These are phyloP conservation scores for Mycena sp. DNA, from an alignment of 1,284 basidiomycete genomes.

Conservation along the genomic window DNA sequence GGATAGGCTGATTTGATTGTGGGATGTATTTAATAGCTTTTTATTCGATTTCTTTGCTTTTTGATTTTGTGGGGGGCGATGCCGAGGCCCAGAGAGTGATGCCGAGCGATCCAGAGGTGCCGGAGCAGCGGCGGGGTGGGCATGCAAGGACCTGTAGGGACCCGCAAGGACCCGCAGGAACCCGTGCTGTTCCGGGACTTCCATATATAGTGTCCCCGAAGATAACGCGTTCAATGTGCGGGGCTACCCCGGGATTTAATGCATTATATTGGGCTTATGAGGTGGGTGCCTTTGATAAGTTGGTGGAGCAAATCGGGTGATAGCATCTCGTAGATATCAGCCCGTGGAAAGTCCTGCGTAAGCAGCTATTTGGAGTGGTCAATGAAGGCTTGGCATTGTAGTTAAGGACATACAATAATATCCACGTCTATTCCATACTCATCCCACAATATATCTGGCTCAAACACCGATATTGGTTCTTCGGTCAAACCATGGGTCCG, in stretches of 20 bases:
- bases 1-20: too few species aligned
- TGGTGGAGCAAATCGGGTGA: conserved; percentile 51
- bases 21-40: too few species aligned
- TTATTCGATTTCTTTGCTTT: too few species aligned
- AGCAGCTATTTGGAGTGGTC: too few species aligned
- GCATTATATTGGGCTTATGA: not conserved
- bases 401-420: not conserved
- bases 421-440: not conserved
- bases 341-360: not conserved
- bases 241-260: not conserved
- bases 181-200: not conserved
- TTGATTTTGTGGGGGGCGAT: too few species aligned
- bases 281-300: not conserved
- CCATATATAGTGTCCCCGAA: not conserved
- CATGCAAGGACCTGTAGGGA: not conserved
- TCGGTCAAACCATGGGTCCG: not conserved
- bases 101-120: too few species aligned
- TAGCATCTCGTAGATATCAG: not conserved
- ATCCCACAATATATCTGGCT: not conserved
- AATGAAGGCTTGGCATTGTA: too few species aligned
- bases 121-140: too few species aligned
- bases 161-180: too few species aligned
- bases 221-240: not conserved
- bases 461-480: not conserved
- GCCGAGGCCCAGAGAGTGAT: too few species aligned